A percentile compares a stretch with the other conserved stretches of the same genome.
Evolutionary conservation across 805 yeast genomes (phyloP).

Genomic region (Wickerhamiella parazyma): DNA sequence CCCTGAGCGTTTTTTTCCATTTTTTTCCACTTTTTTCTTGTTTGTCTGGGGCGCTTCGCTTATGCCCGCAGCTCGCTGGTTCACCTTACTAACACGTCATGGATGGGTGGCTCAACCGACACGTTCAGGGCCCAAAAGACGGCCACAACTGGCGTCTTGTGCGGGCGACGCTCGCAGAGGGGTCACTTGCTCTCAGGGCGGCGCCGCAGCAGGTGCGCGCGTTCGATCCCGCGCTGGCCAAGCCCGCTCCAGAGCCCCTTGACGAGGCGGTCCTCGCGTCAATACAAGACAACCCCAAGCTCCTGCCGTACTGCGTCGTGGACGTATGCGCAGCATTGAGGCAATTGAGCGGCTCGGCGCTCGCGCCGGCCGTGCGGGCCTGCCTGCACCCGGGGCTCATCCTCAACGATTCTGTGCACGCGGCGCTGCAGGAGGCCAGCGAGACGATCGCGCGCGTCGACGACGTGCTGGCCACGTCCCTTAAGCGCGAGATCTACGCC

Average conservation of each 20-base stretch:
- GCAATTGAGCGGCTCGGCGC: not conserved
- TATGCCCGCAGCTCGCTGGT: no score
- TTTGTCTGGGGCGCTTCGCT: no score
- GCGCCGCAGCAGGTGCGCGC: conserved; percentile 34
- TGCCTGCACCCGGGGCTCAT: conserved; percentile 56
- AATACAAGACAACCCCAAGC: not conserved
- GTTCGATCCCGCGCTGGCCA: conserved; percentile 20
- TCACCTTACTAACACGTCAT: conserved; percentile 22
- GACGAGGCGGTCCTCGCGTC: not conserved
- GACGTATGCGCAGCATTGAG: not conserved
- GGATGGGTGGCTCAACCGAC: conserved; percentile 47
- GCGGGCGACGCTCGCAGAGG: conserved; percentile 59
- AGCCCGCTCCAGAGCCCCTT: conserved; percentile 7
- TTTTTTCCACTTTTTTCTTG: no score
- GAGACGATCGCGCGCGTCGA: conserved; percentile 34
- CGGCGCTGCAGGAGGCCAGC: conserved; percentile 41
- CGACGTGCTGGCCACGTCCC: conserved; percentile 37
- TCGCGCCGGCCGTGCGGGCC: conserved; percentile 10
- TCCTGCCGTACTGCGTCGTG: conserved; percentile 5
- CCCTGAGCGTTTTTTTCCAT: no score
- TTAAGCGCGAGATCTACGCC: conserved; percentile 39
- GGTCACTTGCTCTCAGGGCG: conserved; percentile 45
- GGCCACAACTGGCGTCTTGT: conserved; percentile 32
- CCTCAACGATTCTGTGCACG: conserved; percentile 47
- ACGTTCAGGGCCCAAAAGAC: conserved; percentile 11